These are phyloP conservation scores for Daldinia bambusicola DNA, from an alignment of 495 filamentous ascomycete genomes.

Conservation along the genomic window DNA sequence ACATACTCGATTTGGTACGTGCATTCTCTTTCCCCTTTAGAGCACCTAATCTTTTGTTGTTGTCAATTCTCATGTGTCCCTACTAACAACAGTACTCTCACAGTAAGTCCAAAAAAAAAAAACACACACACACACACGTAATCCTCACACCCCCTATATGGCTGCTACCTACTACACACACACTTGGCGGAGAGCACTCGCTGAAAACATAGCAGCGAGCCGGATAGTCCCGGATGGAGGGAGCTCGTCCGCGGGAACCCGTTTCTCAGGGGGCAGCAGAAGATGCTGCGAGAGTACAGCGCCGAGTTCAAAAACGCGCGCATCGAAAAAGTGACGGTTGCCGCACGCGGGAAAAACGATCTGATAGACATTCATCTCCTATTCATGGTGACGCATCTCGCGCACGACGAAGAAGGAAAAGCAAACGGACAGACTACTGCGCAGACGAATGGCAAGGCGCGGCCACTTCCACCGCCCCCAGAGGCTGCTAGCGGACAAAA, in stretches of 20 bases:
- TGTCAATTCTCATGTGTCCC: not conserved
- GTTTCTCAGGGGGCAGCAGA: slow-evolving; percentile 14
- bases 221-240: slow-evolving; percentile 1
- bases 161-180: not conserved
- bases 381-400: slow-evolving; percentile 20
- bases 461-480: not conserved
- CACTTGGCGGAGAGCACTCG: not conserved
- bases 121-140: not conserved
- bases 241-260: slow-evolving; percentile 11
- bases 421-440: rapidly evolving
- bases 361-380: not conserved
- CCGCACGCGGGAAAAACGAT: not conserved
- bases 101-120: slow-evolving; percentile 27
- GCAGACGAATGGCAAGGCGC: not conserved
- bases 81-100: not conserved
- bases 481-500: not conserved
- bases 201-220: slow-evolving; percentile 17
- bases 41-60: not conserved
- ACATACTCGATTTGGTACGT: slow-evolving; percentile 15
- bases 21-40: not conserved
- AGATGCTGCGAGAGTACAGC: slow-evolving; percentile 18
- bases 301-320: slow-evolving; percentile 4
- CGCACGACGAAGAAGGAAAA: too few relatives aligned
- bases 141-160: not conserved
- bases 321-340: slow-evolving; percentile 13